These are phyloP conservation scores for Coprinopsis strossmayeri DNA, from an alignment of 768 basidiomycete genomes.

Conservation along the genomic window DNA sequence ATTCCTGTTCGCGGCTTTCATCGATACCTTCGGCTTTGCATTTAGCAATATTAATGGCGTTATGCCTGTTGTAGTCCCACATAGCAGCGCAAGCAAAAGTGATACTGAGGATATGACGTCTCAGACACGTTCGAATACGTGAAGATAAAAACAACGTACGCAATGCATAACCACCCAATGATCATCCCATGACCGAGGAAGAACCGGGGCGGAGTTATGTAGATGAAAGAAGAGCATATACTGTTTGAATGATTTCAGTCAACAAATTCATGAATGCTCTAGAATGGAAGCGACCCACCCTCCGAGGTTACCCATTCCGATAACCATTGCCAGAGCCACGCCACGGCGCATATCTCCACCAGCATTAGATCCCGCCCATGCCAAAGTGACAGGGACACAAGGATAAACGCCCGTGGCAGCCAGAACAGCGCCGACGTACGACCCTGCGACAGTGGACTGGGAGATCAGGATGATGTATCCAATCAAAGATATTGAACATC, in stretches of 20 bases:
- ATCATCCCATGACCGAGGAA: slow-evolving; percentile 29
- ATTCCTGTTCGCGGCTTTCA: slow-evolving; percentile 31
- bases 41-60: slow-evolving; percentile 38
- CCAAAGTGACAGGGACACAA: slow-evolving; percentile 37
- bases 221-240: slow-evolving; percentile 35
- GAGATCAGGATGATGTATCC: slow-evolving; percentile 48
- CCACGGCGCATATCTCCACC: slow-evolving; percentile 50
- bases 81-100: slow-evolving; percentile 35
- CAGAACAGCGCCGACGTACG: slow-evolving; percentile 41
- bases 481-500: slow-evolving; percentile 35
- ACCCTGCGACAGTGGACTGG: slow-evolving; percentile 23
- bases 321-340: slow-evolving; percentile 44
- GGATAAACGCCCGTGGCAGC: slow-evolving; percentile 48
- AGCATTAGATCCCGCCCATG: slow-evolving; percentile 49
- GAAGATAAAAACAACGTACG: slow-evolving; percentile 7
- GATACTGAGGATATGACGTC: slow-evolving; percentile 19
- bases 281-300: slow-evolving; percentile 20
- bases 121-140: not conserved
- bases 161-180: slow-evolving; percentile 30
- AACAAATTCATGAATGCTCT: not conserved
- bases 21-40: slow-evolving; percentile 40
- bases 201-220: slow-evolving; percentile 30
- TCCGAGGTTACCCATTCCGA: slow-evolving; percentile 53
- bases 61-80: slow-evolving; percentile 42
- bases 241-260: slow-evolving; percentile 18